These are phyloP conservation scores for Xylaria sp. DNA, from an alignment of 2,329 filamentous ascomycete species.

Conservation along the genomic window DNA sequence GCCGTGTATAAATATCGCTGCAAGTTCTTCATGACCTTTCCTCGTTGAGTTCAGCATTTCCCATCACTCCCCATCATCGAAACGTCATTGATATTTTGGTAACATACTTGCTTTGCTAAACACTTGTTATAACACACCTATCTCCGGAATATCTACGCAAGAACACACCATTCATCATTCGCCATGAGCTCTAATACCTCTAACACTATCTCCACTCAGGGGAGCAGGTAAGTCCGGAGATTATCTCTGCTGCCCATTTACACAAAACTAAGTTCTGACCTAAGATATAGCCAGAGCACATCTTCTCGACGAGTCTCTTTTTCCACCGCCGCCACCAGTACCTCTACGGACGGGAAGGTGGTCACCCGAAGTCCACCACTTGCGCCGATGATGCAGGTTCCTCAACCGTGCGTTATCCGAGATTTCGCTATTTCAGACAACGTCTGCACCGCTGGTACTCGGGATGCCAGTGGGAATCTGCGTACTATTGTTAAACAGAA, in stretches of 20 bases:
- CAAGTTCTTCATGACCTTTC: neutral
- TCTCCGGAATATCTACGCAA: neutral
- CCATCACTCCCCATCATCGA: no score
- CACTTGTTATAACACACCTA: neutral
- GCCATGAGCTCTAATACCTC: constrained; percentile 17
- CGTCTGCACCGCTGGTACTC: no score
- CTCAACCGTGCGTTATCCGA: no score
- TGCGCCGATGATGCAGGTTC: neutral
- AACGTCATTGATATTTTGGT: neutral
- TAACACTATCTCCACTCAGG: neutral
- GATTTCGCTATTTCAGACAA: no score
- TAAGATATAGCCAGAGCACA: neutral
- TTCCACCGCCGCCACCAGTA: neutral
- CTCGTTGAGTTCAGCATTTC: no score
- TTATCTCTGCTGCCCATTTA: neutral
- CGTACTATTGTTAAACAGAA: no score
- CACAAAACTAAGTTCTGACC: neutral
- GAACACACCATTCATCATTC: neutral
- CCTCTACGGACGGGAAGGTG: neutral
- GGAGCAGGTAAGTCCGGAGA: constrained; percentile 2
- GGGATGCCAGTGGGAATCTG: no score
- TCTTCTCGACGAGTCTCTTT: neutral
- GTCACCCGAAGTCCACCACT: neutral
- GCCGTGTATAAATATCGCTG: neutral
- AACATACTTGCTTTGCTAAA: neutral